Evolutionary conservation across 805 yeast species (phyloP).

Genomic region (Monosporozyma servazzii): DNA sequence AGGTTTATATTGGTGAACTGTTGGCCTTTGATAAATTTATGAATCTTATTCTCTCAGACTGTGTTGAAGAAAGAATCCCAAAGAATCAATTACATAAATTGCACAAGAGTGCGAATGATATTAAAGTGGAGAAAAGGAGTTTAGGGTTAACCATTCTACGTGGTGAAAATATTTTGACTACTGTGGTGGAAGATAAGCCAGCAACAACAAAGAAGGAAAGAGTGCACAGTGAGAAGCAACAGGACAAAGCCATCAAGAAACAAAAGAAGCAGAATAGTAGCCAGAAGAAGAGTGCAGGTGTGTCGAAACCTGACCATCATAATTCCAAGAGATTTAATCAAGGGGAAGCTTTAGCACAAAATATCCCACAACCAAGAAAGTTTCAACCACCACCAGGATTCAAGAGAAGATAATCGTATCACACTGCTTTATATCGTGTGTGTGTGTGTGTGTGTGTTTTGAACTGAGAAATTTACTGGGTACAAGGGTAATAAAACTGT

Average conservation of each 20-base stretch:
- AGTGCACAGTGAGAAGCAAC: slow-evolving; percentile 26
- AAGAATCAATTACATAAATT: slow-evolving; percentile 39
- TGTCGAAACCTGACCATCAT: slow-evolving; percentile 1
- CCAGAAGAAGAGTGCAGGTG: slow-evolving; percentile 4
- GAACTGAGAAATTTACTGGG: no score
- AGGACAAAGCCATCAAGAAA: slow-evolving; percentile 28
- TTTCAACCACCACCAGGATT: slow-evolving; percentile 44
- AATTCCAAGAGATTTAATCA: slow-evolving; percentile 3
- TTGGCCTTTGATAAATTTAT: slow-evolving; percentile 84
- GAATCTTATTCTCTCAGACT: slow-evolving; percentile 76
- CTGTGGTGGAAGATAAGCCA: slow-evolving; percentile 52
- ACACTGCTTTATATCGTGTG: not conserved
- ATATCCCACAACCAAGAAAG: slow-evolving; percentile 30
- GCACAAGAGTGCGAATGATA: slow-evolving; percentile 27
- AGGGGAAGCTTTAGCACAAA: slow-evolving; percentile 9
- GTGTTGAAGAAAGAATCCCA: slow-evolving; percentile 74
- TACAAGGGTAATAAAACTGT: not conserved
- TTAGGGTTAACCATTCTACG: slow-evolving; percentile 77
- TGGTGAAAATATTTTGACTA: slow-evolving; percentile 77
- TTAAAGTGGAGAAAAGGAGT: slow-evolving; percentile 59
- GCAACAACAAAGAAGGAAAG: slow-evolving; percentile 35
- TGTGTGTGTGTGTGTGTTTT: no score
- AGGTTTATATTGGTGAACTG: slow-evolving; percentile 69
- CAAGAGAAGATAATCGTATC: slow-evolving; percentile 15
- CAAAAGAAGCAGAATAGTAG: slow-evolving; percentile 24